Percentiles rank a stretch among this genome's conserved stretches.
These are phyloP conservation scores for Carex arenaria DNA, from an alignment of 202 grass and related monocot genomes.

Conservation along the genomic window DNA sequence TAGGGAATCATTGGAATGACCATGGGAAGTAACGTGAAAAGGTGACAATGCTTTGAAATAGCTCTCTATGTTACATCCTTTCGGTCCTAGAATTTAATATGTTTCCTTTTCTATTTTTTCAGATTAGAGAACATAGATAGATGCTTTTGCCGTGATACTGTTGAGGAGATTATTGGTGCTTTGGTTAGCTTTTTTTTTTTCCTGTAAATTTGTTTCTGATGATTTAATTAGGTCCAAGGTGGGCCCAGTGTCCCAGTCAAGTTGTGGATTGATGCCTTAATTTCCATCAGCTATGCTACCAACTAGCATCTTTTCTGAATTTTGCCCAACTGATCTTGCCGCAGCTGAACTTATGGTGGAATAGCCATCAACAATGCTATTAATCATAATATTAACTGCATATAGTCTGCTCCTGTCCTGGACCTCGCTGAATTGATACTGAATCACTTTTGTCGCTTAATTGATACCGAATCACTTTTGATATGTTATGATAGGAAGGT, in stretches of 20 bases:
- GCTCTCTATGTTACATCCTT: background rate
- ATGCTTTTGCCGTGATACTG: constrained; percentile 68
- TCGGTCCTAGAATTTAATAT: constrained; percentile 14
- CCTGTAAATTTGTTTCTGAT: background rate
- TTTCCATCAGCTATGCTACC: background rate
- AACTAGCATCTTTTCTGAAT: background rate
- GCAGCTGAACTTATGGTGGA: background rate
- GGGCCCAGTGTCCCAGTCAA: background rate
- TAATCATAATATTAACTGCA: background rate
- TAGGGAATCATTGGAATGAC: background rate
- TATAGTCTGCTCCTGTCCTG: background rate
- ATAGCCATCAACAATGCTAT: background rate
- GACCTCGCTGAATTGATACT: background rate
- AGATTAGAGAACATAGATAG: constrained; percentile 81
- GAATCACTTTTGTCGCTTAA: background rate
- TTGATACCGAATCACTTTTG: background rate
- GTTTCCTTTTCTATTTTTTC: constrained; percentile 26
- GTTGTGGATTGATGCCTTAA: background rate
- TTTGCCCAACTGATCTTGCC: background rate
- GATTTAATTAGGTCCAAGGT: background rate
- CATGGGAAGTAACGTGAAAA: background rate
- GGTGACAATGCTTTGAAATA: background rate
- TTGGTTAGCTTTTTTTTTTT: constrained; percentile 45
- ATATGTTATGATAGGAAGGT: constrained; percentile 45
- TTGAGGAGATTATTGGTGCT: constrained; percentile 78